Evolutionary conservation across 2,329 filamentous ascomycete genomes (phyloP), one percentile per base, ranked within the genome.

Genomic region (Bisporella sp.): DNA sequence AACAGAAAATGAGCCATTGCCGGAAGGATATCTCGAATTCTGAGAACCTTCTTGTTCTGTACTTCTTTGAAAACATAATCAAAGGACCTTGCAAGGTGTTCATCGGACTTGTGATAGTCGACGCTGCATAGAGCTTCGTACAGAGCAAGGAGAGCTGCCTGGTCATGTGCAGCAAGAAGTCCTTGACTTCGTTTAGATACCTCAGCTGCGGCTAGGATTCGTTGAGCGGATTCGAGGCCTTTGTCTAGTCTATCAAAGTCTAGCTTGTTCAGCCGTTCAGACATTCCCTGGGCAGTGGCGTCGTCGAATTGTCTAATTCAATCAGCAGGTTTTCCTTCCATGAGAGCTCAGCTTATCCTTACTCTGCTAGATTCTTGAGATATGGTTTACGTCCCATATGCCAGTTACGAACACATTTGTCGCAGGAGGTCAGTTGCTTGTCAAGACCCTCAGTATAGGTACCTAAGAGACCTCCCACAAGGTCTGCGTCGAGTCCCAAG

Each of bases 51-150:
- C 62, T 85, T 91, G 11, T 81, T 81, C 66, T 92, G 88, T 2
- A 95, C 82, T 28, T 89, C 77, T 58, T 81, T 76, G 66, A 97
- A 96, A 8, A 95, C 89, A 58, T 78, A 81, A 64, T 96, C 87
- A 64, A 97, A 96, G 48, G 61, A 54, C 13, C 52, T 57, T 5
- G 57, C 49, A 7, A 66, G 59, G 9, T 53, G 53, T 1, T 58
- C 50, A 28, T 62, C 58, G 8, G 61, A 61, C 57, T 83, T 76
- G 54, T 96, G 74, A 64, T 95, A 89, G 1, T 85, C 77, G 57
- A 90, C 81, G 66, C 87, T 95, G 66, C 90, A 95, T 47, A 97
- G 72, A 0, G 87, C 85, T 66, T 97, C 92, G 61, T 95, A 96
- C 31, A 97, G 79, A 8, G 89, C 85, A 52, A 93, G 79, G 46